Base-by-base conservation (phyloP, 257 asterid species). In the Solanum appendiculatum region DNA sequence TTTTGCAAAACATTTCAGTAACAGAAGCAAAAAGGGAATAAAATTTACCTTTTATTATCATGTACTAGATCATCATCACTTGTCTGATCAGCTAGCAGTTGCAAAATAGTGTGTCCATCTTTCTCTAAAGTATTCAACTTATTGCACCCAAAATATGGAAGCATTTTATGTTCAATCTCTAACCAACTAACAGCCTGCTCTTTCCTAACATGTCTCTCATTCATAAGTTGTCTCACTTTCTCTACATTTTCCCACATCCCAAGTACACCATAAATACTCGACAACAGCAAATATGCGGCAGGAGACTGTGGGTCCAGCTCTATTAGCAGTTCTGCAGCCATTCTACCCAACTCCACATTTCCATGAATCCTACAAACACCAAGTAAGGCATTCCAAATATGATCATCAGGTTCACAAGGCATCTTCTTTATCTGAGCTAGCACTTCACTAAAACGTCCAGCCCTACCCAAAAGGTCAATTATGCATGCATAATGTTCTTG, bases 401-500 rank as follows among this genome's bases (percentile, higher is more conserved):
- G 88, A 78, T 86, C 93, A 82, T 90, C 93, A 14, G 93, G 93
- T 56, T 87, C 80, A 84, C 64, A 91, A 1, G 92, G 91, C 95
- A 94, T 91, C 86, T 87, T 92, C 88, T 90, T 88, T 27, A 93
- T 87, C 82, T 74, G 92, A 90, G 88, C 51, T 83, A 93, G 88
- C 86, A 91, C 85, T 89, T 93, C 94, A 86, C 90, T 88, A 58
- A 93, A 93, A 74, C 75, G 82, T 44, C 96, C 95, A 27, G 95
- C 91, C 70, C 93, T 87, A 29, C 94, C 95, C 25, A 93, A 91
- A 42, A 94, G 90, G 89, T 93, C 94, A 87, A 93, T 90, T 70
- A 94, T 88, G 91, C 95, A 91, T 6, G 95, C 93, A 90, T 92
- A 91, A 87, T 93, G 96, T 89, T 92, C 94, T 78, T 89, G 95